Evolutionary conservation across 768 basidiomycete species (phyloP).

Genomic region (Daedalea quercina): DNA sequence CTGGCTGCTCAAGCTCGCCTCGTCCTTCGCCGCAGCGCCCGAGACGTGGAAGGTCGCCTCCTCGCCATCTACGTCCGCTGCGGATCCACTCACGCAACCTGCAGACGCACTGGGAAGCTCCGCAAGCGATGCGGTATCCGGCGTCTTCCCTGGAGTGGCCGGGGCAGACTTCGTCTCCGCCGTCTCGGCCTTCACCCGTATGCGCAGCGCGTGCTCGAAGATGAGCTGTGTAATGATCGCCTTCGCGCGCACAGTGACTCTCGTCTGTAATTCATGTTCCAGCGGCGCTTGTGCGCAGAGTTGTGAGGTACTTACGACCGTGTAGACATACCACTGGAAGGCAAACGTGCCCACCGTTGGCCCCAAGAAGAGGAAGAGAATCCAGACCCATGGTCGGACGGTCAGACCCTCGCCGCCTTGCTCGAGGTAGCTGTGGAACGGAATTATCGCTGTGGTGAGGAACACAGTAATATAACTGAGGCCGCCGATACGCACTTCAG

Average conservation of each 20-base stretch:
- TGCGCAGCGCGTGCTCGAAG: constrained; percentile 44
- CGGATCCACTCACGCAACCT: no score
- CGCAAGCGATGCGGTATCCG: no score
- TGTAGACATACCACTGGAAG: constrained; percentile 49
- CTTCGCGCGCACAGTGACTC: constrained; percentile 32
- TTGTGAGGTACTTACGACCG: background rate
- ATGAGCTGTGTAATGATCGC: constrained; percentile 42
- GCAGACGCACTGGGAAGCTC: no score
- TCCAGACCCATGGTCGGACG: constrained; percentile 68
- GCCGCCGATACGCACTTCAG: background rate
- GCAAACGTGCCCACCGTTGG: constrained; percentile 34
- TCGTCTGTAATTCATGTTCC: constrained; percentile 15
- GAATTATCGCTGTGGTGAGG: no score
- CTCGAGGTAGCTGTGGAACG: constrained; percentile 57
- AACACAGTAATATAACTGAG: background rate
- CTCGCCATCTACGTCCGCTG: background rate
- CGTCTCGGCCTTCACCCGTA: constrained; percentile 38
- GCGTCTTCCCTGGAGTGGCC: no score
- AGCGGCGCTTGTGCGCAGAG: no score
- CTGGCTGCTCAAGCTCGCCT: no score
- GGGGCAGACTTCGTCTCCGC: no score
- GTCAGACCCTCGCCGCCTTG: constrained; percentile 37
- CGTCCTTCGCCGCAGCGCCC: background rate
- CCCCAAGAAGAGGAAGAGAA: constrained; percentile 42
- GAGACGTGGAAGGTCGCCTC: background rate